Conservation (phyloP, 305 asterid genomes). For the Salvia sclarea region DNA sequence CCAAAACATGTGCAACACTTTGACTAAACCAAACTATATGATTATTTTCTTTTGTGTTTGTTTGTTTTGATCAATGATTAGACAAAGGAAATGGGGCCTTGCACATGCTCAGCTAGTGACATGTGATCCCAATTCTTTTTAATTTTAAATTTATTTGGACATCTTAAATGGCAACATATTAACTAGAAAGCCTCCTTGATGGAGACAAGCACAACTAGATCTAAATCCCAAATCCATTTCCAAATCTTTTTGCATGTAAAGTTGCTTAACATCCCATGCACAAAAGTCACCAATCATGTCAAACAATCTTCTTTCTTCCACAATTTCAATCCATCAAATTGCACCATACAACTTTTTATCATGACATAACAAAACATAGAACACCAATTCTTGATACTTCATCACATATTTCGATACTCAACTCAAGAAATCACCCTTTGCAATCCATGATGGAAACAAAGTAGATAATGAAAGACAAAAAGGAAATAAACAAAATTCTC, state of each 20-base stretch:
- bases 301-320: slow-evolving; percentile 23
- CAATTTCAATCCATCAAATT: not conserved
- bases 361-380: not conserved
- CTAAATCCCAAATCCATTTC: slow-evolving; percentile 33
- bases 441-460: not conserved
- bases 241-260: slow-evolving; percentile 43
- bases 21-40: slow-evolving; percentile 38
- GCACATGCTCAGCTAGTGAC: slow-evolving; percentile 59
- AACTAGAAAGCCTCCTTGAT: slow-evolving; percentile 54
- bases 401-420: not conserved
- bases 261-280: slow-evolving; percentile 45
- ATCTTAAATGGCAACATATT: slow-evolving; percentile 42
- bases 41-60: slow-evolving; percentile 29
- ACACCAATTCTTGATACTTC: not conserved
- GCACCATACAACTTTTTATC: not conserved
- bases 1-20: slow-evolving; percentile 62
- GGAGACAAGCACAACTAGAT: slow-evolving; percentile 55
- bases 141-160: slow-evolving; percentile 36
- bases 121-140: slow-evolving; percentile 41
- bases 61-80: slow-evolving; percentile 44
- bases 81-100: slow-evolving; percentile 55
- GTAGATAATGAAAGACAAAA: not conserved
- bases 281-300: slow-evolving; percentile 51
- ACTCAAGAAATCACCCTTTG: not conserved
- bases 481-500: slow-evolving; percentile 18